phyloP scores from a whole-genome alignment of 768 basidiomycete genomes.

The Russula brevipes region DNA sequence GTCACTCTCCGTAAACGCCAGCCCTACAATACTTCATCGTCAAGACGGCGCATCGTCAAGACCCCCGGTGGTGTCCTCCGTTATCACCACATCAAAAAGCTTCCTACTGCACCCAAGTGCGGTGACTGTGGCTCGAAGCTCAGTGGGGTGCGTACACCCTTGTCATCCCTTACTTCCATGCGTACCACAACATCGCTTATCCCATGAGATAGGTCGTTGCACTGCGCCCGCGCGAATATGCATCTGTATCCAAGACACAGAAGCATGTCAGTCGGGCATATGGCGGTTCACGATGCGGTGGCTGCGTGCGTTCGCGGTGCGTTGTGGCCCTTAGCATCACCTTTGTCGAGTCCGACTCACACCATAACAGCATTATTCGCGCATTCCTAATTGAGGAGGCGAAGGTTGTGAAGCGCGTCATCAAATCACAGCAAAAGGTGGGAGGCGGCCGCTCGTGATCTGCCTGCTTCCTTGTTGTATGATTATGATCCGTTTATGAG shows the following conservation, averaged over 20 bases:
- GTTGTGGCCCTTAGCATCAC: conserved; percentile 25
- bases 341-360: conserved; percentile 1
- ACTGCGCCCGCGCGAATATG: conserved; percentile 93
- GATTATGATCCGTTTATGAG: not conserved
- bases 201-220: conserved; percentile 66
- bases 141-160: conserved; percentile 69
- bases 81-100: conserved; percentile 97
- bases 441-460: conserved; percentile 27
- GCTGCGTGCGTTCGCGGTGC: conserved; percentile 92
- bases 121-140: conserved; percentile 96
- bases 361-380: conserved; percentile 80
- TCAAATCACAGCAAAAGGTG: conserved; percentile 75
- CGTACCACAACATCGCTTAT: not conserved
- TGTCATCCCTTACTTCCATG: not conserved
- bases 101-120: conserved; percentile 86
- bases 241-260: conserved; percentile 92
- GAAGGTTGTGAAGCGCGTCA: conserved; percentile 99
- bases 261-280: conserved; percentile 97
- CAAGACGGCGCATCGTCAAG: conserved; percentile 92
- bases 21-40: conserved; percentile 97
- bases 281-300: conserved; percentile 95
- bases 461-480: conserved; percentile 1
- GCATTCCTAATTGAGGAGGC: conserved; percentile 99
- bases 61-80: conserved; percentile 98
- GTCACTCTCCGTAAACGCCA: conserved; percentile 99